Evolutionary conservation across 2,329 filamentous ascomycete genomes (phyloP).

Genomic region (Cercospora zeae-maydis): DNA sequence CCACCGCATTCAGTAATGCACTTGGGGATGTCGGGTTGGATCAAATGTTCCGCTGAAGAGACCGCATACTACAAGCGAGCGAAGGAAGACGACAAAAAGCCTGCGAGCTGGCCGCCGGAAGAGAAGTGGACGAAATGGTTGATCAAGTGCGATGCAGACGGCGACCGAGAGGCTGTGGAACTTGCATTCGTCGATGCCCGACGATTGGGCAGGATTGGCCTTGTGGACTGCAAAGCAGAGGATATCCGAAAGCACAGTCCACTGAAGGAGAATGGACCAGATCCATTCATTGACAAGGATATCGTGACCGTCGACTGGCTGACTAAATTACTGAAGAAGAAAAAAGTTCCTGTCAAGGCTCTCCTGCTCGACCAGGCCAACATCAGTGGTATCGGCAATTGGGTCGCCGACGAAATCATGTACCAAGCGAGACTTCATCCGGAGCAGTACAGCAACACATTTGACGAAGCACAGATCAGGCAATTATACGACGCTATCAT

Average conservation of each 20-base stretch:
- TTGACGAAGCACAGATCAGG: slow-evolving; percentile 67
- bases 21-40: slow-evolving; percentile 65
- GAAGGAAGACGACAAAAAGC: slow-evolving; percentile 46
- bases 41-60: slow-evolving; percentile 76
- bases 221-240: slow-evolving; percentile 74
- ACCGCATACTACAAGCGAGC: slow-evolving; percentile 74
- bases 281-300: slow-evolving; percentile 80
- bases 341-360: slow-evolving; percentile 84
- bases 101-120: slow-evolving; percentile 73
- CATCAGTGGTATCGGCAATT: slow-evolving; percentile 92
- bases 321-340: slow-evolving; percentile 63
- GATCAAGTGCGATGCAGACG: slow-evolving; percentile 53
- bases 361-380: slow-evolving; percentile 81
- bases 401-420: slow-evolving; percentile 93
- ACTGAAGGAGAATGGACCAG: slow-evolving; percentile 86
- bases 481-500: slow-evolving; percentile 69
- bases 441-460: slow-evolving; percentile 85
- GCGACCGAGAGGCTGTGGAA: slow-evolving; percentile 50
- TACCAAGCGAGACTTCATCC: slow-evolving; percentile 88
- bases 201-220: slow-evolving; percentile 71
- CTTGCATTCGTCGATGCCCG: slow-evolving; percentile 81
- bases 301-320: slow-evolving; percentile 75
- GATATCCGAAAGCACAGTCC: slow-evolving; percentile 74
- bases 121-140: slow-evolving; percentile 87
- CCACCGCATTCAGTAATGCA: slow-evolving; percentile 71